Conservation (phyloP, 148 eudicot genomes). For the Cornus controversa region DNA sequence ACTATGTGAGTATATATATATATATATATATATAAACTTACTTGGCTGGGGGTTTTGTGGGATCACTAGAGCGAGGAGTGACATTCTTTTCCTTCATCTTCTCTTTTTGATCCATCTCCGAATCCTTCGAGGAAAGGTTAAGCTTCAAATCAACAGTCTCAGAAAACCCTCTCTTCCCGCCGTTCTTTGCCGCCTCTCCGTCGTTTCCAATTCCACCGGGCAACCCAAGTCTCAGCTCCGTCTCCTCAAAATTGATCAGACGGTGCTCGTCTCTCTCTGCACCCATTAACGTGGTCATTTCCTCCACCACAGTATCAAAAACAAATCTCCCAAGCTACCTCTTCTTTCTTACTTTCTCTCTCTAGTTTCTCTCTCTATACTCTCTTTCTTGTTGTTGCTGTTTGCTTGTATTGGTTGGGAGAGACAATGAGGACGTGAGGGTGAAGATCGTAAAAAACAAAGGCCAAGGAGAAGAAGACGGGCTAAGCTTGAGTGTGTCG, state of each 20-base stretch:
- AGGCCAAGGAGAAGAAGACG: constrained; percentile 14
- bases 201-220: constrained; percentile 28
- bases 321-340: too few species aligned
- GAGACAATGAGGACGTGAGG: neutral
- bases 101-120: constrained; percentile 19
- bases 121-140: constrained; percentile 26
- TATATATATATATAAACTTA: constrained; percentile 9
- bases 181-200: constrained; percentile 1
- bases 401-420: neutral
- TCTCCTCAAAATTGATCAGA: constrained; percentile 41
- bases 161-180: constrained; percentile 42
- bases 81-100: constrained; percentile 2
- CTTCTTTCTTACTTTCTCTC: too few species aligned
- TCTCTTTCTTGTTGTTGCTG: neutral
- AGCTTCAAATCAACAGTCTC: constrained; percentile 52
- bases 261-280: neutral
- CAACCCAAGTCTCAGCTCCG: constrained; percentile 46
- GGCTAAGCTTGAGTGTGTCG: constrained; percentile 6
- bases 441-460: neutral
- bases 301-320: constrained; percentile 8
- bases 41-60: constrained; percentile 51
- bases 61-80: constrained; percentile 16
- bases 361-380: constrained; percentile 2
- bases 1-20: too few species aligned
- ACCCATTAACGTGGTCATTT: neutral